Percentiles rank a stretch among this genome's conserved stretches.
Conservation (phyloP, 2,329 filamentous ascomycete genomes). For the Sclerotinia minor region DNA sequence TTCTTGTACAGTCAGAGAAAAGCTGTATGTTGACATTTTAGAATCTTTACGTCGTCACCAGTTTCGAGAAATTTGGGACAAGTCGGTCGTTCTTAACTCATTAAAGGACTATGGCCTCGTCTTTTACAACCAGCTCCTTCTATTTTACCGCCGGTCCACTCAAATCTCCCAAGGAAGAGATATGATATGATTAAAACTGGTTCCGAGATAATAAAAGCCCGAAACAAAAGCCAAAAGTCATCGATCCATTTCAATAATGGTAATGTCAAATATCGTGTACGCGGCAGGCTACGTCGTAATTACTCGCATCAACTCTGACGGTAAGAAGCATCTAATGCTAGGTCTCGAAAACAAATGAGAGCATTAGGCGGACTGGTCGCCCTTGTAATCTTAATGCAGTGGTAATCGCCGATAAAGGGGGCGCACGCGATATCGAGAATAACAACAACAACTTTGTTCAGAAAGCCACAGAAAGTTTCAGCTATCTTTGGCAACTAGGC, state of each 20-base stretch:
- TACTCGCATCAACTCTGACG: conserved; percentile 10
- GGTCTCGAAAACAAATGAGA: neutral
- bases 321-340: neutral
- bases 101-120: neutral
- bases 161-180: neutral
- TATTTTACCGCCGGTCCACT: neutral
- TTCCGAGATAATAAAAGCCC: conserved; percentile 18
- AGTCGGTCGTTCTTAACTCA: neutral
- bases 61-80: neutral
- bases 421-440: conserved; percentile 6
- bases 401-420: conserved; percentile 6
- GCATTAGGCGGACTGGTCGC: neutral
- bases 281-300: conserved; percentile 10
- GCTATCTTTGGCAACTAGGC: neutral
- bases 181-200: neutral
- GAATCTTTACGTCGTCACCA: neutral
- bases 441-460: neutral
- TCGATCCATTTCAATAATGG: neutral
- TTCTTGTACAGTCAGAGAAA: conserved; percentile 13
- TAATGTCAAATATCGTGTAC: conserved; percentile 1
- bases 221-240: neutral
- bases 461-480: neutral
- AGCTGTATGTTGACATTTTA: conserved; percentile 18
- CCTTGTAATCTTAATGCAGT: conserved; percentile 8
- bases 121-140: neutral